phyloP scores from a whole-genome alignment of 495 filamentous ascomycete genomes.

The Trichoderma gamsii region DNA sequence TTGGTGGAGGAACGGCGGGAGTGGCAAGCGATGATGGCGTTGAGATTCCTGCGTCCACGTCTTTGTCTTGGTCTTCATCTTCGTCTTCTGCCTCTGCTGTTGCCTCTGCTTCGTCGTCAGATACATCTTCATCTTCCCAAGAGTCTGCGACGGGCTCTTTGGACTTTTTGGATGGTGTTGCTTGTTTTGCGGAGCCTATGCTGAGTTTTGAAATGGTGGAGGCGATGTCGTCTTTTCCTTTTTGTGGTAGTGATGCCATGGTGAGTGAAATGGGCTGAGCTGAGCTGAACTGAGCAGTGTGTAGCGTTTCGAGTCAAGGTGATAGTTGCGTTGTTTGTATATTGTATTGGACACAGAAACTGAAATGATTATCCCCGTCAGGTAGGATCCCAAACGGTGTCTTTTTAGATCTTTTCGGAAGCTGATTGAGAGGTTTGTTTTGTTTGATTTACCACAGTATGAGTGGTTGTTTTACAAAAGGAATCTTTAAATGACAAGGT shows the following conservation, averaged over 20 bases:
- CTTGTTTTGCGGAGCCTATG: slow-evolving; percentile 21
- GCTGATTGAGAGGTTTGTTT: too few relatives aligned
- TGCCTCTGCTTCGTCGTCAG: slow-evolving; percentile 39
- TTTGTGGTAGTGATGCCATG: neutral
- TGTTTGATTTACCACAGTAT: too few relatives aligned
- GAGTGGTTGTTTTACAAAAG: too few relatives aligned
- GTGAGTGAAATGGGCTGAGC: neutral
- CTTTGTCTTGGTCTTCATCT: slow-evolving; percentile 33
- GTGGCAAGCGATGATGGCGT: neutral
- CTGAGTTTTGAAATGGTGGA: slow-evolving; percentile 35
- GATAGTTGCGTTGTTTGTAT: too few relatives aligned
- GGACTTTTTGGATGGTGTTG: slow-evolving; percentile 32
- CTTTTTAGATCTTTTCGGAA: too few relatives aligned
- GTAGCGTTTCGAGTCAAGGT: neutral
- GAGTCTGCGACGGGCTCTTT: slow-evolving; percentile 61
- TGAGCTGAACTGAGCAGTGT: neutral
- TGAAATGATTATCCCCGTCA: too few relatives aligned
- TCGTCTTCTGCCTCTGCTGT: slow-evolving; percentile 28
- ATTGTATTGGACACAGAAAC: too few relatives aligned
- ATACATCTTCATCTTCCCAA: slow-evolving; percentile 72
- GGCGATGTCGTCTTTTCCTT: slow-evolving; percentile 19
- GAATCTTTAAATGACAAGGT: too few relatives aligned
- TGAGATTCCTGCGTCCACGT: slow-evolving; percentile 24
- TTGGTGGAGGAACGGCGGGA: slow-evolving; percentile 49
- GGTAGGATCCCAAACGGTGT: too few relatives aligned